Conservation (phyloP, 176 grass and related monocot genomes). For the Cenchrus fungigraminus region DNA sequence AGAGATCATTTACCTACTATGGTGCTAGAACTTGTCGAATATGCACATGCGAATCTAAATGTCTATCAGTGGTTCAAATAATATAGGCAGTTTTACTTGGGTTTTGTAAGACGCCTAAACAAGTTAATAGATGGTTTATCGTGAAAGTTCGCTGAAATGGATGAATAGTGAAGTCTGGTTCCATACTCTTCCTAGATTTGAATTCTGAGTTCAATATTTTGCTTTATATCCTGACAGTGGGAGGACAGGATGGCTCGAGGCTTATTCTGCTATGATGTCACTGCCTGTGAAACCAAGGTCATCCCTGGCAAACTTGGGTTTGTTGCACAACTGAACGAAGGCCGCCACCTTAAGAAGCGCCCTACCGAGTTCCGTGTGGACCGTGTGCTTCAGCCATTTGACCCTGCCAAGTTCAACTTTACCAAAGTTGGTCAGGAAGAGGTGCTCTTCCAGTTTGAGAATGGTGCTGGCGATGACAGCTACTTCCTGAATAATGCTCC, state of each 20-base stretch:
- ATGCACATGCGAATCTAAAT: not conserved
- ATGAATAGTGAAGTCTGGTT: not conserved
- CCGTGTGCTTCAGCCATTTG: constrained; percentile 81
- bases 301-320: constrained; percentile 87
- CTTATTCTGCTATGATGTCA: constrained; percentile 96
- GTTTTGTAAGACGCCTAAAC: not conserved
- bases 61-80: not conserved
- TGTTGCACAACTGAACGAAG: constrained; percentile 96
- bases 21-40: not conserved
- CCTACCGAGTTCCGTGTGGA: constrained; percentile 93
- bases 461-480: constrained; percentile 39
- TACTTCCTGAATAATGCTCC: constrained; percentile 47
- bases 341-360: constrained; percentile 97
- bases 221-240: constrained; percentile 60
- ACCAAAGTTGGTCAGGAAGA: constrained; percentile 89
- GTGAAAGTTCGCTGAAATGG: not conserved
- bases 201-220: constrained; percentile 20
- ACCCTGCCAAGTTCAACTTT: constrained; percentile 87
- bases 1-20: not conserved
- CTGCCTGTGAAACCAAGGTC: constrained; percentile 92
- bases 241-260: constrained; percentile 80
- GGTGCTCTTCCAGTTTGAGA: constrained; percentile 75
- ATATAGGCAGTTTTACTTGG: not conserved
- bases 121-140: not conserved
- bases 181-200: not conserved